A percentile compares a stretch with the other conserved stretches of the same genome.
Conservation (phyloP, 768 basidiomycete species). For the Leccinum aurantiacum region DNA sequence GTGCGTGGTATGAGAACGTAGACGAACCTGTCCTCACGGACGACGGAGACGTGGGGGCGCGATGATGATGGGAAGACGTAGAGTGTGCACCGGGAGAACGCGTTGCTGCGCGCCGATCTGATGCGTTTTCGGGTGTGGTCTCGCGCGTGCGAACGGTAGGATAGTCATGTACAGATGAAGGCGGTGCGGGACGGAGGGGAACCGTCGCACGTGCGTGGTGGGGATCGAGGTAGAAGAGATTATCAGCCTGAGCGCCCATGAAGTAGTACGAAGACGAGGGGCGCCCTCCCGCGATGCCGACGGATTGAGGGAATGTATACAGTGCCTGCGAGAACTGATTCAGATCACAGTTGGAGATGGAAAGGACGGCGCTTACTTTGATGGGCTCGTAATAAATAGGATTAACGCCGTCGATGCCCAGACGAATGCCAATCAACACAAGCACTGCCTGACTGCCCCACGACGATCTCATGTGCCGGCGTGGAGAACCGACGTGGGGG, state of each 20-base stretch:
- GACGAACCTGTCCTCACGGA: constrained; percentile 51
- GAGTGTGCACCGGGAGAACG: constrained; percentile 28
- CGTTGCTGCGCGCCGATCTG: constrained; percentile 26
- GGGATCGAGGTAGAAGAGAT: constrained; percentile 80
- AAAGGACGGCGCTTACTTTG: constrained; percentile 46
- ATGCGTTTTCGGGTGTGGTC: constrained; percentile 32
- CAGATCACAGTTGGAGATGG: not conserved
- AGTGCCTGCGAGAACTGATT: constrained; percentile 51
- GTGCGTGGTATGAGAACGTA: constrained; percentile 56
- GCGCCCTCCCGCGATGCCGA: constrained; percentile 95
- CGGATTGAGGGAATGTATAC: constrained; percentile 92
- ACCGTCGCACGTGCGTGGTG: constrained; percentile 78
- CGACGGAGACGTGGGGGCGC: constrained; percentile 49
- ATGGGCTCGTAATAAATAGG: constrained; percentile 90
- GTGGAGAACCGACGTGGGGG: constrained; percentile 30
- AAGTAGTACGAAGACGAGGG: constrained; percentile 99
- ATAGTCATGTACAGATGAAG: constrained; percentile 24
- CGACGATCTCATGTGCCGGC: constrained; percentile 29
- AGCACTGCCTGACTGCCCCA: constrained; percentile 90
- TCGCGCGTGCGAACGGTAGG: constrained; percentile 26
- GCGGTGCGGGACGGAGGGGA: constrained; percentile 58
- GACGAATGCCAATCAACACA: constrained; percentile 78
- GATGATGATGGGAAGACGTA: constrained; percentile 31
- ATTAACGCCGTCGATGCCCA: constrained; percentile 93
- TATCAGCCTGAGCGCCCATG: constrained; percentile 87